Base-by-base conservation (phyloP, 352 stramenopile species). In the Discostella stelligera region DNA sequence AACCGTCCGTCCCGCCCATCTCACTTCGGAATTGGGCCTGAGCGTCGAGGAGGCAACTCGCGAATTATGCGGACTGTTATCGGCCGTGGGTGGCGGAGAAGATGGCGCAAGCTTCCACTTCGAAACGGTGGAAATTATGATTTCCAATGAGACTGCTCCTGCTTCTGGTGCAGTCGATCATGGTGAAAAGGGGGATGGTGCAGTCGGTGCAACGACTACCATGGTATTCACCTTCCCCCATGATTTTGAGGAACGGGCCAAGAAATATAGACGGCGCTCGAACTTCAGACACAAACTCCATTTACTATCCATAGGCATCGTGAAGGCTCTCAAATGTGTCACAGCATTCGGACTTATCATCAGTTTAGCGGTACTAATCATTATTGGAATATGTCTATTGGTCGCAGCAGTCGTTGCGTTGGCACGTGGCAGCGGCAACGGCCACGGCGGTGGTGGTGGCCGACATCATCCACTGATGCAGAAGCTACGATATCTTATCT, bases 151-250 rank as follows among this genome's bases (percentile, higher is more conserved):
- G 0, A 4, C 52, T 27, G 8, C 20, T 16, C 0, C 53, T 32
- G 27, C 27, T 32, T 2, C 27, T 32, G 27, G 27, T 32, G 27
- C 27, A 32, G 5, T 32, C 27, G 5, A 32, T 32, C 2, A 32
- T 32, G 27, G 27, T n/a, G n/a, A n/a, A n/a, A n/a, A n/a, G n/a
- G n/a, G 23, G 10, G 55, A 49, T 18, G 63, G 6, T 21, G n/a
- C 37, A 18, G 55, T 77, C 21, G 58, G 68, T 0, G 59, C 25
- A 14, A 67, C 59, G 5, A 76, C 39, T 8, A 72, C 70, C 6
- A 92, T 92, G 87, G 84, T 84, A 3, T 92, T 92, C 64, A 80
- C 70, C 20, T 92, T 92, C 66, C 87, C 87, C 37, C 49, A 50
- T 11, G 83, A 91, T 78, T 92, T 92, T 73, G 77, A 83, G 61